A percentile compares a stretch with the other conserved stretches of the same genome.
phyloP scores from a whole-genome alignment of 306 rosid genomes.

The Castanospermum australe region DNA sequence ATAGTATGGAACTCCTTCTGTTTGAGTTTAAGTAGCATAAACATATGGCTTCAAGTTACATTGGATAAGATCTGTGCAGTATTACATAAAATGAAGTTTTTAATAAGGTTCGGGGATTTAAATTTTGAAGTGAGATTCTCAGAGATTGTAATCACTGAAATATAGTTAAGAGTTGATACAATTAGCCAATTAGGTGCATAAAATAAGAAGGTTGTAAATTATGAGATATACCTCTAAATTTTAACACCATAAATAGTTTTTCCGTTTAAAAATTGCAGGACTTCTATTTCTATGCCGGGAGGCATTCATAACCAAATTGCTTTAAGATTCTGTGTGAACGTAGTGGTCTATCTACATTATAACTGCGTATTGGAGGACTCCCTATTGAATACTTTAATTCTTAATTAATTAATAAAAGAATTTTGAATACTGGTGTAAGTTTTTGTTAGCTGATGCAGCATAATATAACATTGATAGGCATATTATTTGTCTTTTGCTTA shows the following conservation, averaged over 20 bases:
- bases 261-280: slow-evolving; percentile 3
- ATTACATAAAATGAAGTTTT: not conserved
- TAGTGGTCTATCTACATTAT: not conserved
- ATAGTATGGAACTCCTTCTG: not conserved
- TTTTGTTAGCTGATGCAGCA: not conserved
- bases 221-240: not conserved
- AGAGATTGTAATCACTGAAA: not conserved
- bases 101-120: not conserved
- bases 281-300: slow-evolving; percentile 21
- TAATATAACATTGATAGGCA: not conserved
- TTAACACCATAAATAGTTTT: not conserved
- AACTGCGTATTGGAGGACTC: not conserved
- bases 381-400: not conserved
- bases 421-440: not conserved
- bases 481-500: not conserved
- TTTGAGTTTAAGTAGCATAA: not conserved
- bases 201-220: not conserved
- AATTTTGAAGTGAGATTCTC: not conserved
- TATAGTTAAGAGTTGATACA: slow-evolving; percentile 1
- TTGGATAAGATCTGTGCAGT: not conserved
- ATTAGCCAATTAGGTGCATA: not conserved
- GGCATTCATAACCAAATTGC: not conserved
- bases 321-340: slow-evolving; percentile 15
- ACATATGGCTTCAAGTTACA: not conserved
- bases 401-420: not conserved